These are phyloP conservation scores for Globisporangium spinosum DNA, from an alignment of 352 stramenopile species.

Conservation along the genomic window DNA sequence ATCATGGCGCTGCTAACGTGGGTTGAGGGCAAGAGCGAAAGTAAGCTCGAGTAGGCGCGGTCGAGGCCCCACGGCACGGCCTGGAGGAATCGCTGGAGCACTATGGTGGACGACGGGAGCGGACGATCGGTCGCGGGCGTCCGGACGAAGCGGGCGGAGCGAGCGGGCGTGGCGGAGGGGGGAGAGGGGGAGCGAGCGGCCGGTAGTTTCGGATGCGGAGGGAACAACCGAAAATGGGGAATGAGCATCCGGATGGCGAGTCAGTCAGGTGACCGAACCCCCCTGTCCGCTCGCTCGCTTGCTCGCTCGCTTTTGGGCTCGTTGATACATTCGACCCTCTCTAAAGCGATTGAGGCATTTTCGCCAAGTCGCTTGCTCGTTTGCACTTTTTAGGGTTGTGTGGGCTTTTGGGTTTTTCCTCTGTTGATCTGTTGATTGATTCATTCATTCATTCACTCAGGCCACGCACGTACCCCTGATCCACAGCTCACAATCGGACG, in stretches of 20 bases:
- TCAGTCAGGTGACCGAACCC: neutral
- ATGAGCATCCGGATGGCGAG: slow-evolving; percentile 2
- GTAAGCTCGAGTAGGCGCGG: slow-evolving; percentile 17
- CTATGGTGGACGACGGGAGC: slow-evolving; percentile 12
- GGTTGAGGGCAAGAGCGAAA: slow-evolving; percentile 11
- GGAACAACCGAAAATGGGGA: slow-evolving; percentile 19
- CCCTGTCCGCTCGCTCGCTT: neutral
- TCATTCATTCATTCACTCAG: neutral
- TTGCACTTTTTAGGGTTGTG: neutral
- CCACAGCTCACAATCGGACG: neutral
- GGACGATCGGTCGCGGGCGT: neutral
- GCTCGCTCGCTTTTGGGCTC: neutral
- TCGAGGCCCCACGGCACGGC: slow-evolving; percentile 8
- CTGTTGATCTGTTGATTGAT: neutral
- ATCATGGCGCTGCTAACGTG: slow-evolving; percentile 4
- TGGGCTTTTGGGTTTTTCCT: neutral
- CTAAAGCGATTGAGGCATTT: neutral
- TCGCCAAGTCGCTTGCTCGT: neutral
- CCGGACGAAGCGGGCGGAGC: neutral
- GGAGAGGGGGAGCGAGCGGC: neutral
- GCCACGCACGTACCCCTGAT: neutral
- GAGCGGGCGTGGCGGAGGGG: neutral
- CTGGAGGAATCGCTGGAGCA: slow-evolving; percentile 15
- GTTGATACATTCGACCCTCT: neutral
- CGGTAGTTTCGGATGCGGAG: slow-evolving; percentile 15